phyloP scores from a whole-genome alignment of 495 filamentous ascomycete genomes.

The Neurospora sp. region DNA sequence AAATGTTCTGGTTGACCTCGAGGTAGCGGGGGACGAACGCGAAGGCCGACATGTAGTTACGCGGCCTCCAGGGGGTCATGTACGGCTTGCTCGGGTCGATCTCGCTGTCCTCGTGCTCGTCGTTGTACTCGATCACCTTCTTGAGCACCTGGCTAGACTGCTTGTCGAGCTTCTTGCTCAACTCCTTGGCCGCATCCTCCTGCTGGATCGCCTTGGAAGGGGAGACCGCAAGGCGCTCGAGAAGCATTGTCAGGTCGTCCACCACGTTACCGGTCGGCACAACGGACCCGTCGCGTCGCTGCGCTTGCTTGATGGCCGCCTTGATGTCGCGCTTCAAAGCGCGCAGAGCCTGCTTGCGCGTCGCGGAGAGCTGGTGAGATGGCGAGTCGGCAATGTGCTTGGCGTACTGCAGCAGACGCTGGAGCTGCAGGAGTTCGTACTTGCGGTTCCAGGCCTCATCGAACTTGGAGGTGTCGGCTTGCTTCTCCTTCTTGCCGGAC shows the following conservation, averaged over 20 bases:
- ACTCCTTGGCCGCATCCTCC: neutral
- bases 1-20: constrained; percentile 94
- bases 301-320: constrained; percentile 12
- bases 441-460: neutral
- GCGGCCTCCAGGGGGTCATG: constrained; percentile 80
- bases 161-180: neutral
- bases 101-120: constrained; percentile 52
- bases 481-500: constrained; percentile 8
- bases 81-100: constrained; percentile 70
- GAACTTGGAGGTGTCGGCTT: constrained; percentile 16
- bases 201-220: neutral
- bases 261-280: constrained; percentile 10
- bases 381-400: constrained; percentile 16
- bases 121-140: constrained; percentile 22
- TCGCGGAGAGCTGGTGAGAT: constrained; percentile 11
- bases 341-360: constrained; percentile 29
- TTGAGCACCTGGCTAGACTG: constrained; percentile 2
- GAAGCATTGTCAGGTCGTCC: constrained; percentile 19
- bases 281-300: constrained; percentile 3
- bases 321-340: constrained; percentile 21
- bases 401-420: constrained; percentile 7
- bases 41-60: constrained; percentile 80
- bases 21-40: constrained; percentile 92
- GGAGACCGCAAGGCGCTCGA: constrained; percentile 10
- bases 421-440: constrained; percentile 2